Evolutionary conservation across 306 rosid genomes (phyloP), one percentile per base, ranked within the genome.

Genomic region (Crataegus laevigata): DNA sequence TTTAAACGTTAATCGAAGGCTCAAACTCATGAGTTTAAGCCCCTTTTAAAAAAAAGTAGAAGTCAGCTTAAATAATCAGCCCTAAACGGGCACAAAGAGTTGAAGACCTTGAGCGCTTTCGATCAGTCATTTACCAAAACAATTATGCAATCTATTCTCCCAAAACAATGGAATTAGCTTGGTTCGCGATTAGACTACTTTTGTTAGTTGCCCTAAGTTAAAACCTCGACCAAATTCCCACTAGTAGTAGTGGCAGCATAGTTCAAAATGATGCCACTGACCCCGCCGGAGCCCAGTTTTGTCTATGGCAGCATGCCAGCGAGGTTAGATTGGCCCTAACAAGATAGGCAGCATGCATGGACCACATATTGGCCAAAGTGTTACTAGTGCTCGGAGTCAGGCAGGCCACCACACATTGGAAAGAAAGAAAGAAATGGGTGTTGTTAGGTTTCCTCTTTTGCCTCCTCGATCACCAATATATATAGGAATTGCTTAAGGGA

Each of bases 311-410:
- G 29, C 68, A 76, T 25, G 36, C 36, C 80, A 68, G 69, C 68
- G 61, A 34, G 15, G 63, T 38, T 57, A 66, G 55, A 66, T 62
- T 51, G 72, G 63, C 73, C 66, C 18, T 63, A 28, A 63, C 76
- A 47, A 50, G 55, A 75, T 28, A 50, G 54, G 71, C 50, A 47
- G 72, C 64, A 67, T 70, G 80, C 80, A 75, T 64, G 84, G 84
- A 75, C 84, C 84, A 75, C 77, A 24, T 42, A 8, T n/a, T 9
- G 58, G 22, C 47, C 59, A 0, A 68, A 2, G 45, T 47, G 13
- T 29, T 12, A 13, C 75, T 30, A 21, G 66, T 75, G 73, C 42
- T 75, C 25, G 17, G 24, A 72, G 61, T 36, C 73, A 54, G 25
- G 32, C 43, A 60, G 68, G 69, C 77, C 69, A 73, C 69, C 69